phyloP scores from a whole-genome alignment of 495 filamentous ascomycete genomes.

The Neurospora sp. region DNA sequence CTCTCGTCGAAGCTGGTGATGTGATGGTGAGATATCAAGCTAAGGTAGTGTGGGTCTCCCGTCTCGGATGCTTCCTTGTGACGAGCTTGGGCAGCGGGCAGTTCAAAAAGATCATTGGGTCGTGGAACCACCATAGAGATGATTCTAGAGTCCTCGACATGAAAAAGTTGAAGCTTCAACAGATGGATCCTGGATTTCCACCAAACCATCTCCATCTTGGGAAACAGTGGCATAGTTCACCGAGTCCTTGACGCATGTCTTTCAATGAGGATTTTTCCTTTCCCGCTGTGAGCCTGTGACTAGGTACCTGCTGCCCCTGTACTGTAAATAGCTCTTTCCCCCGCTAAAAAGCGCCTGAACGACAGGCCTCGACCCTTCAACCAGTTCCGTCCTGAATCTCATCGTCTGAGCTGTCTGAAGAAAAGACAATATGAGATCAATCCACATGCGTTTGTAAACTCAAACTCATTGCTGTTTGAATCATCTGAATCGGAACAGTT shows the following conservation, averaged over 20 bases:
- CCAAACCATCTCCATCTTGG: not conserved
- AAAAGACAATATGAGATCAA: not conserved
- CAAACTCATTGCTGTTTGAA: no score
- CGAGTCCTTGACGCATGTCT: not conserved
- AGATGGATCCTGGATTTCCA: not conserved
- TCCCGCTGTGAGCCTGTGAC: no score
- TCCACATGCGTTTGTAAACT: no score
- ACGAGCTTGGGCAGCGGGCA: not conserved
- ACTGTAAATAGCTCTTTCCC: no score
- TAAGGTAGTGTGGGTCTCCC: not conserved
- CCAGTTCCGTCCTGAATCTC: no score
- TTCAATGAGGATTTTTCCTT: not conserved
- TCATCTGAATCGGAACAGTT: no score
- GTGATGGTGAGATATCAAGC: not conserved
- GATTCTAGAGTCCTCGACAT: not conserved
- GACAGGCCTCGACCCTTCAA: not conserved
- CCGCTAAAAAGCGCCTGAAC: not conserved
- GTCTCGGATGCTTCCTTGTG: not conserved
- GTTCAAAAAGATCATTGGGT: not conserved
- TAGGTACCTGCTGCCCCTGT: no score
- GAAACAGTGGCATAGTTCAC: no score
- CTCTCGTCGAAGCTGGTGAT: not conserved
- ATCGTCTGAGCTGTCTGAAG: not conserved
- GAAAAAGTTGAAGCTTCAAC: not conserved
- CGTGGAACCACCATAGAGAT: not conserved